Evolutionary conservation across 108 stramenopile genomes (phyloP), one percentile per base, ranked within the genome.

Genomic region (Aurantiochytrium sp.): DNA sequence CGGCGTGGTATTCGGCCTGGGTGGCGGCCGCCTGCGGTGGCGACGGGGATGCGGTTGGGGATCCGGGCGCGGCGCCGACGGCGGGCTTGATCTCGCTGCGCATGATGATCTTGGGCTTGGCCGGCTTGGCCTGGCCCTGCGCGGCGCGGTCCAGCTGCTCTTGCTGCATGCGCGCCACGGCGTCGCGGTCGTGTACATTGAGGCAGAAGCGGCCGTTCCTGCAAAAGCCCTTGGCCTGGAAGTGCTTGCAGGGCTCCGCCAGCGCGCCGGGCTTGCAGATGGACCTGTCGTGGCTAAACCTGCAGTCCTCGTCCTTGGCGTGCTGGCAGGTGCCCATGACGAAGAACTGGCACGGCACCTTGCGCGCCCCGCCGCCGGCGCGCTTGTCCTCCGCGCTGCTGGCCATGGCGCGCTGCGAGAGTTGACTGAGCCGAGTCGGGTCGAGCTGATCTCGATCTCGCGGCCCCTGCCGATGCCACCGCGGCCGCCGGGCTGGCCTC

Each of bases 321-420:
- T 81, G 73, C 2, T 81, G 73, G 73, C 73, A 81, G 19, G 73
- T 81, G 17, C 73, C 73, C 39, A 48, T 81, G 6, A 81, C 30
- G 32, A 48, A 81, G 30, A 81, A 81, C 39, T 81, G 73, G 45
- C 73, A 81, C 24, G 73, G 73, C 2, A 88, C 8, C 52, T 88
- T 85, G 15, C 34, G 55, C 30, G 10, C 22, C 27, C 19, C 42
- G 22, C 22, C 12, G 27, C 15, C 34, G 6, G 27, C 32, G 59
- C 34, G 15, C 27, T 24, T 54, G 12, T 54, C 53, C 12, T 12
- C 12, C 53, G 21, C 21, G 12, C 17, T 54, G 53, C 17, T 54
- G 12, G 53, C n/a, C n/a, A n/a, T n/a, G n/a, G n/a, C n/a, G n/a
- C n/a, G n/a, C n/a, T n/a, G n/a, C n/a, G n/a, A n/a, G n/a, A n/a